These are phyloP conservation scores for Cladosporium sp. DNA, from an alignment of 2,329 filamentous ascomycete genomes.

Conservation along the genomic window DNA sequence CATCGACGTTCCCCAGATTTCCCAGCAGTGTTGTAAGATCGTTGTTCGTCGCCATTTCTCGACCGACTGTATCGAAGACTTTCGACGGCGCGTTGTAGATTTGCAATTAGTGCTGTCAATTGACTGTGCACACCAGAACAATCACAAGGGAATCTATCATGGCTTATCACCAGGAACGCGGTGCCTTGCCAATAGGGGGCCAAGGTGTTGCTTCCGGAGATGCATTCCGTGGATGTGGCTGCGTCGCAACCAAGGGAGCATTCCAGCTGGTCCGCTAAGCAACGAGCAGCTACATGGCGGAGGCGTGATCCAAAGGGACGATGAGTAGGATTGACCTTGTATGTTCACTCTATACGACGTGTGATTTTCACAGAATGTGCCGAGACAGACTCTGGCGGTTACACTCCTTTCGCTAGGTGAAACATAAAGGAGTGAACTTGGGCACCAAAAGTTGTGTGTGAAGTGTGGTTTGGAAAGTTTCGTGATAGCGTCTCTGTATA, in stretches of 20 bases:
- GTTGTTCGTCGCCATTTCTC: slow-evolving; percentile 12
- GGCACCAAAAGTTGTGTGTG: no score
- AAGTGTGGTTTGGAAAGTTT: neutral
- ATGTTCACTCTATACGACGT: no score
- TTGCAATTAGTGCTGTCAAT: no score
- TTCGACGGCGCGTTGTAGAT: no score
- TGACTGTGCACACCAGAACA: neutral
- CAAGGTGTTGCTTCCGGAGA: neutral
- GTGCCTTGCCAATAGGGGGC: neutral
- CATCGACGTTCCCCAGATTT: slow-evolving; percentile 25
- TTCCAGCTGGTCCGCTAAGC: neutral
- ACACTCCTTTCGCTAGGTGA: no score
- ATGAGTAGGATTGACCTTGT: neutral
- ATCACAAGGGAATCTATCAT: neutral
- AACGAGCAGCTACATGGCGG: neutral
- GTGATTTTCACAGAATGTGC: neutral
- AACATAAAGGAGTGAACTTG: no score
- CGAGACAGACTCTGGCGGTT: neutral
- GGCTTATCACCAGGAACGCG: neutral
- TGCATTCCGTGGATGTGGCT: neutral
- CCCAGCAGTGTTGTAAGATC: slow-evolving; percentile 17
- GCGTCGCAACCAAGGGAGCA: neutral
- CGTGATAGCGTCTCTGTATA: neutral
- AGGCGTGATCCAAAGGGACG: neutral
- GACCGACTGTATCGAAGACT: no score